A percentile compares a stretch with the other conserved stretches of the same genome.
Evolutionary conservation across 2,329 filamentous ascomycete genomes (phyloP).

Genomic region (Colletotrichum ledebouriae): DNA sequence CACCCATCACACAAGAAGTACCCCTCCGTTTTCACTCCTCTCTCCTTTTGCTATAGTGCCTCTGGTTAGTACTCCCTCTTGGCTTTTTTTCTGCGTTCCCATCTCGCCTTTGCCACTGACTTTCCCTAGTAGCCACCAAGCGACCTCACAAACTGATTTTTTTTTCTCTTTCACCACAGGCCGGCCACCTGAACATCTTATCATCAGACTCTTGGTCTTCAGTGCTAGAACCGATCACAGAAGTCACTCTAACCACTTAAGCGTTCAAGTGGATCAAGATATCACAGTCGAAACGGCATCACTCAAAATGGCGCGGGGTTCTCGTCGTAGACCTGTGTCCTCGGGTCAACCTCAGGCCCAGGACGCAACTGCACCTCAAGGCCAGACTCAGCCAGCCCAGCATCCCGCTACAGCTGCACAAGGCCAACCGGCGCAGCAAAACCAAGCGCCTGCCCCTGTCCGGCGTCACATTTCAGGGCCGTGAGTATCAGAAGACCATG

Average conservation of each 20-base stretch:
- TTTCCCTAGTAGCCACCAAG: neutral
- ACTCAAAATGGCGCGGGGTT: slow-evolving; percentile 5
- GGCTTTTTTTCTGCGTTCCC: no score
- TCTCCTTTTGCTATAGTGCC: no score
- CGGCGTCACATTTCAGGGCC: slow-evolving; percentile 39
- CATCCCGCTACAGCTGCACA: slow-evolving; percentile 12
- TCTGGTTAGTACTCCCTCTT: no score
- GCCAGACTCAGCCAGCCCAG: slow-evolving; percentile 18
- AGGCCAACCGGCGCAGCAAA: slow-evolving; percentile 27
- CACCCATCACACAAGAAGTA: no score
- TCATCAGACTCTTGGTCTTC: neutral
- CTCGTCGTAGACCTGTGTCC: neutral
- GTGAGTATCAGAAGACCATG: slow-evolving; percentile 13
- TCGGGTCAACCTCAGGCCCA: slow-evolving; percentile 18
- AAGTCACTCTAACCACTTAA: neutral
- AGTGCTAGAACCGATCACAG: neutral
- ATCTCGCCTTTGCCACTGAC: no score
- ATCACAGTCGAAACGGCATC: neutral
- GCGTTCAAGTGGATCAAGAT: neutral
- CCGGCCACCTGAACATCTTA: no score
- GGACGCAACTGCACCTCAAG: neutral
- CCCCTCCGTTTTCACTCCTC: no score
- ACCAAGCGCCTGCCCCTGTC: neutral
- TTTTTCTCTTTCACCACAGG: neutral
- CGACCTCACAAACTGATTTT: neutral